Evolutionary conservation across 2,329 filamentous ascomycete genomes (phyloP), one percentile per base, ranked within the genome.

Genomic region (Fonsecaea nubica): DNA sequence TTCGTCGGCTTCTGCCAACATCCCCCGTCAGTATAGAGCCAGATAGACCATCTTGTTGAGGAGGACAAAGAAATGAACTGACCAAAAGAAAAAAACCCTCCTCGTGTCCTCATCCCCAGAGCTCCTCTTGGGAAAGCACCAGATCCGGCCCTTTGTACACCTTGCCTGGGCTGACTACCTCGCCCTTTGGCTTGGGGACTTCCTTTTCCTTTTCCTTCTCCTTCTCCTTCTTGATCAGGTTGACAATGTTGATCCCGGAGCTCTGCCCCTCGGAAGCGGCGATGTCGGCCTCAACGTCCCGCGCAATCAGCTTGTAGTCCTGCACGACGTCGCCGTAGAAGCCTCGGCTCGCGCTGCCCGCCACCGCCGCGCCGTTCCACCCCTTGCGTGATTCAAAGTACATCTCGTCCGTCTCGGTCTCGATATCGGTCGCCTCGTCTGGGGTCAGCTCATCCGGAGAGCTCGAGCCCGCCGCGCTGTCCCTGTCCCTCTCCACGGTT

Each of bases 331-430:
- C 68, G 40, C 50, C 61, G 58, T 70, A 70, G 55, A 68, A 68
- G 3, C 68, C 68, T 25, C 54, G 53, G 59, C 35, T 58, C 8
- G 60, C 55, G 50, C 30, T 65, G 32, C 55, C 54, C 38, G 33
- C 30, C 15, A 53, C 60, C 7, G 68, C 68, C 9, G 54, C 35
- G 21, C 68, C 68, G 33, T 70, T 68, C 68, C 68, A 70, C 3
- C 63, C 68, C 40, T 68, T 70, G 55, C 68, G 68, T 0, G 68
- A 70, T 30, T 66, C 60, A 32, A 68, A 70, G 54, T 70, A 70
- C 36, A 58, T 58, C 18, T 70, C 68, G 21, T 70, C 68, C n/a
- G 63, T 66, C 36, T 70, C 68, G 40, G 68, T 68, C 35, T 68
- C 65, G 7, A 68, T 70, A 48, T 70, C 68, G 21, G 65, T 66